These are phyloP conservation scores for Leishmania arabica DNA, from an alignment of 208 protist species.

Conservation along the genomic window DNA sequence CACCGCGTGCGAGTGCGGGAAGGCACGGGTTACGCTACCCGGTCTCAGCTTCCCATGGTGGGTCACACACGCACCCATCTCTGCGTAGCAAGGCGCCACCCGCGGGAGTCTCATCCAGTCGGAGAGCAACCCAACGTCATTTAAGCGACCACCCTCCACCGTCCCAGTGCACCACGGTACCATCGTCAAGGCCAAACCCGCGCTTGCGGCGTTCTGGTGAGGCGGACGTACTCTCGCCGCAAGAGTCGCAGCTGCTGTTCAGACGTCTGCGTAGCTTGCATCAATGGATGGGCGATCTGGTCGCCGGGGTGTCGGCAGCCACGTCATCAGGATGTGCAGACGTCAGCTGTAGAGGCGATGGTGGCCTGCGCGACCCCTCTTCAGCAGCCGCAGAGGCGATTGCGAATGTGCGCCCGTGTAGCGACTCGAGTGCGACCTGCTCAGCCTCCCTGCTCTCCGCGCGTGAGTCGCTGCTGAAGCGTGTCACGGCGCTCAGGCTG, in stretches of 20 bases:
- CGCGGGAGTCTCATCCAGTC: neutral
- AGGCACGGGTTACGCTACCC: neutral
- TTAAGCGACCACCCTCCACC: neutral
- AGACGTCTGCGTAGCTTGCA: conserved; percentile 15
- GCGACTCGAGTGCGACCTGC: neutral
- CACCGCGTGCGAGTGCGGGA: neutral
- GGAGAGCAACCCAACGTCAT: neutral
- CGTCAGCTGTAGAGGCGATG: neutral
- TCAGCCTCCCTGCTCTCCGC: neutral
- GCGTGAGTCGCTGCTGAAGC: neutral
- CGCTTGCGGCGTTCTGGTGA: neutral
- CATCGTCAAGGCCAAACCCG: neutral
- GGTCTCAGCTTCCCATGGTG: neutral
- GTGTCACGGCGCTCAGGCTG: conserved; percentile 1
- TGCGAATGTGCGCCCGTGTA: neutral
- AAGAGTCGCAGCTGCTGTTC: conserved; percentile 7
- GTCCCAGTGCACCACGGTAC: neutral
- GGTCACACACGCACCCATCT: neutral
- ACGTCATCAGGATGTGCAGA: neutral
- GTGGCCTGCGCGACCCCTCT: neutral
- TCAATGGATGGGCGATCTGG: conserved; percentile 16
- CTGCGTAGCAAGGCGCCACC: neutral
- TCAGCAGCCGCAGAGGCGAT: neutral
- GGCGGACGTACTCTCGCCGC: neutral
- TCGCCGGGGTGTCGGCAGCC: neutral